These are phyloP conservation scores for Botrytis paeoniae DNA, from an alignment of 2,329 filamentous ascomycete species.

Conservation along the genomic window DNA sequence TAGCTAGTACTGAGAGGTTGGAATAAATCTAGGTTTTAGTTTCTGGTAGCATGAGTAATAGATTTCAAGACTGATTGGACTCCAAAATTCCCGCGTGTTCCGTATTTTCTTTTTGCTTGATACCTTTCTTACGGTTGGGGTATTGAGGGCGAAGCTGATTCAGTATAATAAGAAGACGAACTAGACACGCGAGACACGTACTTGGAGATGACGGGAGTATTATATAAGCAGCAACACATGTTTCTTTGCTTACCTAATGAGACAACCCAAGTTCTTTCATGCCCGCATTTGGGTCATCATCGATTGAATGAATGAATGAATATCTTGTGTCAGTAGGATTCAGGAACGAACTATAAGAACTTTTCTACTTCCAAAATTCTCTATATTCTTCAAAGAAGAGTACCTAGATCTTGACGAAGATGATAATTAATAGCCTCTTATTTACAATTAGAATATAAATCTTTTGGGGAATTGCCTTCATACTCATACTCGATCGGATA, in stretches of 20 bases:
- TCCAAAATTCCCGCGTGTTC: not conserved
- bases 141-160: not conserved
- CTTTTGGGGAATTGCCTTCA: not conserved
- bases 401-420: not conserved
- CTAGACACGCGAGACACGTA: not conserved
- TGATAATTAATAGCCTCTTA: not conserved
- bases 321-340: not conserved
- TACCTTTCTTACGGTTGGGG: not conserved
- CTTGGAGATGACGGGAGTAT: not conserved
- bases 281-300: slow-evolving; percentile 13
- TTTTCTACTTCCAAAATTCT: not conserved
- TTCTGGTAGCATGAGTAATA: not conserved
- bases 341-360: not conserved
- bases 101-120: not conserved
- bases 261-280: slow-evolving; percentile 4
- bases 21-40: not conserved
- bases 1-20: not conserved
- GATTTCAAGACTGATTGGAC: not conserved
- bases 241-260: not conserved
- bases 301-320: not conserved
- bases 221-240: not conserved
- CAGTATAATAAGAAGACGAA: not conserved
- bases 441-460: not conserved
- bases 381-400: not conserved
- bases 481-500: not conserved